phyloP scores from a whole-genome alignment of 2,329 filamentous ascomycete genomes.

The Fusarium longipes region DNA sequence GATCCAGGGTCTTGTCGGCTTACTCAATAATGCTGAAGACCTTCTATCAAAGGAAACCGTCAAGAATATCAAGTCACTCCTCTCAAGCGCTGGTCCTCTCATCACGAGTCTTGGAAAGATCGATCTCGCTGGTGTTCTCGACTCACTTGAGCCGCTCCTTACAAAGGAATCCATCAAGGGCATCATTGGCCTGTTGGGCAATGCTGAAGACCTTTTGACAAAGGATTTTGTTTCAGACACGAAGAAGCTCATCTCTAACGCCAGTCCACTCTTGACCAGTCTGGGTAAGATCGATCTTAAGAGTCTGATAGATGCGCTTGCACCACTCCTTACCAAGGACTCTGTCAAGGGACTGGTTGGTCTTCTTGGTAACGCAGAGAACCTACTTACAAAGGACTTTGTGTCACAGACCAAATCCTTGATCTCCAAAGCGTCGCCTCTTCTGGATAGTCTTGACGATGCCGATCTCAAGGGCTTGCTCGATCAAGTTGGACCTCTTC shows the following conservation, averaged over 20 bases:
- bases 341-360: conserved; percentile 49
- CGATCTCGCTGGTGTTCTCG: conserved; percentile 47
- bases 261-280: conserved; percentile 40
- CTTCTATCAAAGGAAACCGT: conserved; percentile 1
- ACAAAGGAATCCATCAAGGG: conserved; percentile 49
- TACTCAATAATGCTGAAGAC: conserved; percentile 3
- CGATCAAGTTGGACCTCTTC: conserved; percentile 50
- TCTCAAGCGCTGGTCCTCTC: conserved; percentile 47
- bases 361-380: conserved; percentile 50
- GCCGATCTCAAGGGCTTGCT: conserved; percentile 50
- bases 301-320: conserved; percentile 45
- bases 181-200: conserved; percentile 50
- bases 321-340: conserved; percentile 46
- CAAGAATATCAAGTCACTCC: conserved; percentile 42
- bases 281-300: conserved; percentile 51
- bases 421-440: conserved; percentile 45
- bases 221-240: conserved; percentile 45
- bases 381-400: conserved; percentile 40
- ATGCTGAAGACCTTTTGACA: conserved; percentile 48
- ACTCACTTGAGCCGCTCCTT: conserved; percentile 46
- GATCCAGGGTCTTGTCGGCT: conserved; percentile 5
- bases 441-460: conserved; percentile 49
- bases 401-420: conserved; percentile 41
- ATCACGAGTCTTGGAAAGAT: conserved; percentile 50
- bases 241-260: conserved; percentile 44